Base-by-base conservation (phyloP, 345 rosid species). In the Moricandia arvensis region DNA sequence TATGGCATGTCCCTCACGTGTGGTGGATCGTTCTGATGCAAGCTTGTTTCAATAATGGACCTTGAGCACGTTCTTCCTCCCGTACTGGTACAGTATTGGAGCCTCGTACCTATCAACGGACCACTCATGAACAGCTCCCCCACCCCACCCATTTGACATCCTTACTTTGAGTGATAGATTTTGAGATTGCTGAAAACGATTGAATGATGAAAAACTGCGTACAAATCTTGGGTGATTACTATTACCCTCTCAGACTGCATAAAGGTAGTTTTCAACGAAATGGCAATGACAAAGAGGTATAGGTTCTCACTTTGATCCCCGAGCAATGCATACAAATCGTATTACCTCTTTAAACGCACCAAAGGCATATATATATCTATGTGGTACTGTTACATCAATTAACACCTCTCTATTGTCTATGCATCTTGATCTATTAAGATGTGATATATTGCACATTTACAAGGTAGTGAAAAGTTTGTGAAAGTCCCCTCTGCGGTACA, bases 401-500 rank as follows among this genome's bases (percentile, higher is more conserved):
- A 78, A 71, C 72, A 78, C 59, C 63, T 72, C 64, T 72, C 21
- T 72, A 37, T 18, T 18, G 59, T 72, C 73, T 72, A 59, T 60
- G 64, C 35, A 66, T 66, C 73, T 72, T 71, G 38, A 57, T 15
- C 54, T 24, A 6, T 64, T 66, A 78, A 66, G 65, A 53, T 78
- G 69, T 67, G 73, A 72, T 72, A 72, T 63, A 73, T 29, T 65
- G n/a, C 81, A 78, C 64, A 78, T 78, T 51, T 72, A 78, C 81
- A 72, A 59, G 69, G 58, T 59, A 27, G 53, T 47, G 5, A 43
- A 53, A 24, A 61, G 63, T 61, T 31, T 15, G 65, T 16, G 30
- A 38, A 38, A 18, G 34, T 66, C 69, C 64, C 74, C 81, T 51
- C 58, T 47, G 27, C 54, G 10, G 66, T 70, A 59, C 60, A 65